Evolutionary conservation across 108 stramenopile genomes (phyloP), one percentile per base, ranked within the genome.

Genomic region (Schizochytrium sp.): DNA sequence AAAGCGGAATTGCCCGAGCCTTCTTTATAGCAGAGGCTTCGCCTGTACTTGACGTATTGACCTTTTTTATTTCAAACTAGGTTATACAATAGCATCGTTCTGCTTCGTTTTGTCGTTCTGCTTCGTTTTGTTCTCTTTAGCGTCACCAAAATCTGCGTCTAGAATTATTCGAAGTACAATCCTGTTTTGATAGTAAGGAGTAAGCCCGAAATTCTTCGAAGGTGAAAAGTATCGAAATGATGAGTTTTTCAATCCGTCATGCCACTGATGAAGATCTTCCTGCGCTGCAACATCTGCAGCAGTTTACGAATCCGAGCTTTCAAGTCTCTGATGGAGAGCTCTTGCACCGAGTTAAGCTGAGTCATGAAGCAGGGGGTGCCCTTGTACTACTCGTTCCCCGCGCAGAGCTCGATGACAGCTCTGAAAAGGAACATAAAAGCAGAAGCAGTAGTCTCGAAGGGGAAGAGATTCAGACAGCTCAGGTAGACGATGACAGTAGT

Each of bases 221-320:
- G 28, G 28, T 28, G 28, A 28, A 28, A 28, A 28, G 28, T 28
- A 69, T 69, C 19, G 64, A 12, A 7, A 28, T 69, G 42, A 38
- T 28, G 28, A 69, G 15, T 7, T 15, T 28, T 15, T 7, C 64
- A 8, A 69, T 44, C 42, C 64, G 64, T 12, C 28, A 5, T 44
- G 64, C 64, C 28, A 38, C 10, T 44, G 64, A 7, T 13, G 45
- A 50, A n/a, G 76, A 83, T 28, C 76, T 83, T 8, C 15, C 13
- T 5, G 76, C 76, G 10, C 53, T 83, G 7, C 50, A 55, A 10
- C 50, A 38, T 7, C 76, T 83, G 10, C 50, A 83, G 53, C 10
- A 40, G 7, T 83, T 49, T 1, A 53, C 55, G 47, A 83, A 83
- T 13, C 76, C 76, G 3, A 10, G 50, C 53, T 83, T 83, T 83